Base-by-base conservation (phyloP, 371 early-diverging fungal species). In the Sporodiniella umbellata region DNA sequence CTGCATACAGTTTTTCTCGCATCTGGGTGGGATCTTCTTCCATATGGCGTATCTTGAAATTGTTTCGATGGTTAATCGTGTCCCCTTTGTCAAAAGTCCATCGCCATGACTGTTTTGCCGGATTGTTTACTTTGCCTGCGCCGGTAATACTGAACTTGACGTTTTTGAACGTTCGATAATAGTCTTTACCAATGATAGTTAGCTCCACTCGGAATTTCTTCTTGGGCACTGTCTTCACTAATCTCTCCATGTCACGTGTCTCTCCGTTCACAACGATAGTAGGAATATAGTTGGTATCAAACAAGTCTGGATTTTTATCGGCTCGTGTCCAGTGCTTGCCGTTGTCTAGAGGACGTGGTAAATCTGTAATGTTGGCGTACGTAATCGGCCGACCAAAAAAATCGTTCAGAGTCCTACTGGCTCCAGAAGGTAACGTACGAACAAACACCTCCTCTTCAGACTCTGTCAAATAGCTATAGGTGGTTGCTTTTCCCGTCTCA, bases 11-110 rank as follows among this genome's bases (percentile, higher is more conserved):
- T 60, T 81, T 81, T 48, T 81, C 81, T 40, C 81, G 79, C 62
- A 81, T 75, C 56, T 81, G 81, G 8, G 81, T 81, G 23, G 81
- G 81, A 35, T 81, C 81, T 54, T 77, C 77, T 55, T 78, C 79
- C 73, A 72, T 72, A 33, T 81, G 73, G 19, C 81, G 75, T 33
- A 78, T 45, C 62, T 81, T 81, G 65, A 81, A 71, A 46, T 68
- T 72, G 56, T 57, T 65, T 22, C 81, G 79, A 35, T 64, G 62
- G 44, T 70, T 60, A 22, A 70, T 56, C 42, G 39, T 53, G 14
- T 76, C 61, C 3, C 68, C 68, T 0, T 46, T 26, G 18, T 64
- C 44, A 24, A 78, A 60, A 1, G 26, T 28, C 72, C 70, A 75
- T 53, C 56, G 58, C 81, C 81, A 81, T 45, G 66, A 68, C 56